phyloP scores from a whole-genome alignment of 306 rosid genomes.

The Clitoria ternatea region DNA sequence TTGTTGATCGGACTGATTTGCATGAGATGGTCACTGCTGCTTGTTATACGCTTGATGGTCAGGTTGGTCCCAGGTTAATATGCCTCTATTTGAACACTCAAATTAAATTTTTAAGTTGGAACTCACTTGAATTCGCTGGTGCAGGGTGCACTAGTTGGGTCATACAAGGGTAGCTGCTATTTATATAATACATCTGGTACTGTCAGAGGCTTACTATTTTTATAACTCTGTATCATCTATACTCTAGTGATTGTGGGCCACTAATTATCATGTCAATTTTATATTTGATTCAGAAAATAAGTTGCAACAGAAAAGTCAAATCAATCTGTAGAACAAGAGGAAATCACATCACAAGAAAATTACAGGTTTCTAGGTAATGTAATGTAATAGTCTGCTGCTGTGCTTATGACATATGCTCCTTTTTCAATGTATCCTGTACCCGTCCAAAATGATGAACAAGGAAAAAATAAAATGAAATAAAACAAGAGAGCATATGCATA shows the following conservation, averaged over 20 bases:
- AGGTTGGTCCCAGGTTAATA: constrained; percentile 57
- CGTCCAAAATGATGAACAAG: not conserved
- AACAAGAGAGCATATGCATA: not conserved
- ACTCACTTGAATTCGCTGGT: constrained; percentile 28
- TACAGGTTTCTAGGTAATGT: constrained; percentile 94
- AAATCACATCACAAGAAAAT: constrained; percentile 89
- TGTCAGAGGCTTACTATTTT: not conserved
- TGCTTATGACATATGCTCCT: not conserved
- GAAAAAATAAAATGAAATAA: not conserved
- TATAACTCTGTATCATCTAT: not conserved
- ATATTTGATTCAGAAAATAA: constrained; percentile 64
- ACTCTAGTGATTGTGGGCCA: constrained; percentile 17
- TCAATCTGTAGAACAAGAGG: constrained; percentile 93
- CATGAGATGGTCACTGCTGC: constrained; percentile 99
- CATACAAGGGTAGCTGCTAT: constrained; percentile 94
- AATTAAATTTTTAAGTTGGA: constrained; percentile 19
- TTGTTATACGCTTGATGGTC: constrained; percentile 98
- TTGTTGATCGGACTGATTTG: constrained; percentile 93
- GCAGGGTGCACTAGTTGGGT: constrained; percentile 96
- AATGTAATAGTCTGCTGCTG: constrained; percentile 20
- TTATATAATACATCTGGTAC: constrained; percentile 83
- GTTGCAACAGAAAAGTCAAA: constrained; percentile 73
- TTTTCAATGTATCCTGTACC: not conserved
- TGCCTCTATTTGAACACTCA: not conserved
- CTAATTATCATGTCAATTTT: constrained; percentile 17